A percentile compares a stretch with the other conserved stretches of the same genome.
Evolutionary conservation across 768 basidiomycete species (phyloP).

Genomic region (Lactarius indigo): DNA sequence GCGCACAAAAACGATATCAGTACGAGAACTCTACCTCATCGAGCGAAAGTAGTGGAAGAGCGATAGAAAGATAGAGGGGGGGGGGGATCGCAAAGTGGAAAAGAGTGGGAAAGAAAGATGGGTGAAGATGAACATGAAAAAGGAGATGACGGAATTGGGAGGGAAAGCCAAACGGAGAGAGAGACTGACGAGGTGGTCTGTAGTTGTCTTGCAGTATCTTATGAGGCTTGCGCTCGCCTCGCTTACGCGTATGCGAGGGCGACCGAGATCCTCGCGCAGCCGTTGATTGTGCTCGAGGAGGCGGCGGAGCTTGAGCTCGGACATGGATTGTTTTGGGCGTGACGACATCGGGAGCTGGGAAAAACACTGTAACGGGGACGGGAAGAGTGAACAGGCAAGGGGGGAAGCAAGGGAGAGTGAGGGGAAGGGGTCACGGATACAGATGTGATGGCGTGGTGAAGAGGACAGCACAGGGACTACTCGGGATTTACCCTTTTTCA

Average conservation of each 20-base stretch:
- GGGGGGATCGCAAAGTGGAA: not conserved
- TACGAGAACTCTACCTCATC: conserved; percentile 15
- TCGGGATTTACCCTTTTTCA: not conserved
- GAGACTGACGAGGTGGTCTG: conserved; percentile 58
- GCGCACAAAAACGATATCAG: conserved; percentile 6
- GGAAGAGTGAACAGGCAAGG: not conserved
- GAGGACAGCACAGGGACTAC: not conserved
- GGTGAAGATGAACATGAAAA: not conserved
- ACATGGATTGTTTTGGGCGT: conserved; percentile 70
- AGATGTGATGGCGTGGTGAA: not conserved
- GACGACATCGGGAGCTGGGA: conserved; percentile 44
- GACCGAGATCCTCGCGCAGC: conserved; percentile 64
- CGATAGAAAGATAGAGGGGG: not conserved
- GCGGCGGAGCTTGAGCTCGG: conserved; percentile 74
- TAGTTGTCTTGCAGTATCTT: conserved; percentile 68
- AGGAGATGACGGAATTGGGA: not conserved
- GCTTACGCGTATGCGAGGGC: conserved; percentile 68
- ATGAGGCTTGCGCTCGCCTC: conserved; percentile 72
- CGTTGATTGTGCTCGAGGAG: conserved; percentile 73
- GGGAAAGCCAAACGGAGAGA: not conserved
- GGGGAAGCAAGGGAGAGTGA: not conserved
- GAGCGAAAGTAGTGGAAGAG: not conserved
- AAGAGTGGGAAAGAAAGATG: not conserved
- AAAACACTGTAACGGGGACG: too few relatives aligned
- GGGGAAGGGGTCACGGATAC: not conserved